phyloP scores from a whole-genome alignment of 1,284 basidiomycete genomes.

The Golubevia pallescens region DNA sequence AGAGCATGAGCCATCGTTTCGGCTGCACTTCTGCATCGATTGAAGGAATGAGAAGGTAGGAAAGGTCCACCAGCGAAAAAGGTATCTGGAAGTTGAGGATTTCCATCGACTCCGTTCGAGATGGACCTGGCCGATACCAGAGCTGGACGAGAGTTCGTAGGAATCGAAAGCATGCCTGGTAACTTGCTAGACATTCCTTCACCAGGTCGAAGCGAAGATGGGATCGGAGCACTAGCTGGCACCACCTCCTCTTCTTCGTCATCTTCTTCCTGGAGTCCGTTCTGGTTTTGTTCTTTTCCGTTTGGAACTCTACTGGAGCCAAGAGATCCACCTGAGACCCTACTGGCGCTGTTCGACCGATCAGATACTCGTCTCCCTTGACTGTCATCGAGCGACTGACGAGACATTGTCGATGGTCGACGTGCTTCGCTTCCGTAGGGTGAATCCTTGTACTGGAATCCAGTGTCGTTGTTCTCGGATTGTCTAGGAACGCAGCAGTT shows the following conservation, averaged over 20 bases:
- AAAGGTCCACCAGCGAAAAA: slow-evolving; percentile 41
- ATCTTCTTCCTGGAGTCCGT: neutral
- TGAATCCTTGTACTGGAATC: neutral
- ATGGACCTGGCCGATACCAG: no score
- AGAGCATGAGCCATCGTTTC: slow-evolving; percentile 21
- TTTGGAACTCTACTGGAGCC: neutral
- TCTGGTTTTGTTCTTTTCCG: neutral
- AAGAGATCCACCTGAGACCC: neutral
- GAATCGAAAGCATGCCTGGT: neutral
- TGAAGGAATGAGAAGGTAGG: slow-evolving; percentile 32
- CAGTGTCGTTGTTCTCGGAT: neutral
- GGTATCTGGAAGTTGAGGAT: neutral
- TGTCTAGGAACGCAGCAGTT: slow-evolving; percentile 41
- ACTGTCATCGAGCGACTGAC: no score
- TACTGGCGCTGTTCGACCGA: no score
- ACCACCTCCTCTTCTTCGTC: neutral
- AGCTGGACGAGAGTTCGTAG: neutral
- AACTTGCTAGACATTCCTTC: neutral
- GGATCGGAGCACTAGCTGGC: neutral
- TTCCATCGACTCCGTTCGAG: neutral
- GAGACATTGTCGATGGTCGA: no score
- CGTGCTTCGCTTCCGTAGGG: no score
- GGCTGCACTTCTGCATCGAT: slow-evolving; percentile 38
- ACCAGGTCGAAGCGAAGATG: neutral
- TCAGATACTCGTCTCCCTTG: no score